Base-by-base conservation (phyloP, 192 early-diverging fungal species). In the Backusella liffmaniae region DNA sequence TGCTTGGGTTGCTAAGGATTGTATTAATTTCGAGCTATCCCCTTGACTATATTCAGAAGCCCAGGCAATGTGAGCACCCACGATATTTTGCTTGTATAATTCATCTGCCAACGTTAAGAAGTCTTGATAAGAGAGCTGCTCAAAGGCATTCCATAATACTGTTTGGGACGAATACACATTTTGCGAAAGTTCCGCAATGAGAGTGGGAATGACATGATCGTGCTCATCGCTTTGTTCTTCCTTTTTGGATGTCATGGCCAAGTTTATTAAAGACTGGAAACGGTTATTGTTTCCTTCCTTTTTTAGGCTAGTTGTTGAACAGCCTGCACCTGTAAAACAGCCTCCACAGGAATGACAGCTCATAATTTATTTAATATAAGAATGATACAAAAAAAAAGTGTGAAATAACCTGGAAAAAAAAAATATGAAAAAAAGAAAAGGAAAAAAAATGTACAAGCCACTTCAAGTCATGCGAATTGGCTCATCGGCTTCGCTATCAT, bases 131-230 rank as follows among this genome's bases (percentile, higher is more conserved):
- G 78, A 66, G 1, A 74, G 62, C 8, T 74, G 41, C 4, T 75
- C 68, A 49, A 75, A 67, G 7, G 72, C 73, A 41, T 26, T 15
- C 12, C 65, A 74, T 30, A 79, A 42, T n/a, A 62, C 73, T 8
- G 69, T 70, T 44, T 79, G 78, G 1, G 78, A 79, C 18, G 78
- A 70, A 70, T 79, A 79, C 1, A 75, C 53, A 21, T 75, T 71
- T 32, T 71, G 56, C 8, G 78, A 62, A 10, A 79, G 23, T 51
- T 71, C 59, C 0, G 67, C 35, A 30, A 67, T 70, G 39, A 79
- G 74, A 7, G 78, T 73, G 15, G 78, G 73, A 44, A 79, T 73
- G 29, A 75, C 39, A 72, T 79, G 78, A 66, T 75, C 67, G 32
- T 79, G 73, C n/a, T 32, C 69, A 15, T 44, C 42, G 8, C 18